Evolutionary conservation across 331 rosid genomes (phyloP).

Genomic region (Dryas integrifolia): DNA sequence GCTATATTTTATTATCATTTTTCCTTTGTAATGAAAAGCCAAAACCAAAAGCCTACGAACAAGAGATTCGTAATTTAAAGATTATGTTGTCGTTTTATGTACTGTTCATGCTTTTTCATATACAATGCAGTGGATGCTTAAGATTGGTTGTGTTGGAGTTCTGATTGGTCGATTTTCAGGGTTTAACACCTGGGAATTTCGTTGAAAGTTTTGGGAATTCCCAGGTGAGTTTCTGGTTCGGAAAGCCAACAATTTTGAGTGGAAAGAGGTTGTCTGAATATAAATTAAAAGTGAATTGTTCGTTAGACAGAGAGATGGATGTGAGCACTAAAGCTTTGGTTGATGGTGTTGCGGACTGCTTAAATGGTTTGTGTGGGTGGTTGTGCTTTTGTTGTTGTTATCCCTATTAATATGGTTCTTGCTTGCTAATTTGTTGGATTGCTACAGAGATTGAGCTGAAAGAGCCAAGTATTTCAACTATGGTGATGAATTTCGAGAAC

Average conservation of each 20-base stretch:
- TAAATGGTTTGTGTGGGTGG: conserved; percentile 44
- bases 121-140: neutral
- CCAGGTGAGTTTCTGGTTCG: conserved; percentile 34
- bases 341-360: conserved; percentile 35
- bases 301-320: conserved; percentile 55
- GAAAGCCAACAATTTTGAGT: conserved; percentile 23
- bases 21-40: too few relatives aligned
- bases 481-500: conserved; percentile 71
- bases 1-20: too few relatives aligned
- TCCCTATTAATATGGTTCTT: neutral
- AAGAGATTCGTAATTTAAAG: neutral
- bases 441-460: conserved; percentile 46
- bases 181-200: conserved; percentile 29
- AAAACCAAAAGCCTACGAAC: neutral
- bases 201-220: conserved; percentile 10
- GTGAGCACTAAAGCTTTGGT: conserved; percentile 44
- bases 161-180: conserved; percentile 6
- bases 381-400: conserved; percentile 8
- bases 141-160: neutral
- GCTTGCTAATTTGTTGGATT: conserved; percentile 18
- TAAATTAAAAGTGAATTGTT: conserved; percentile 49
- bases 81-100: too few relatives aligned
- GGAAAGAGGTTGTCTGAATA: conserved; percentile 28
- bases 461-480: conserved; percentile 71
- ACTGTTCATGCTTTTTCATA: neutral